These are phyloP conservation scores for Xanthoceras sorbifolium DNA, from an alignment of 345 rosid genomes.

Conservation along the genomic window DNA sequence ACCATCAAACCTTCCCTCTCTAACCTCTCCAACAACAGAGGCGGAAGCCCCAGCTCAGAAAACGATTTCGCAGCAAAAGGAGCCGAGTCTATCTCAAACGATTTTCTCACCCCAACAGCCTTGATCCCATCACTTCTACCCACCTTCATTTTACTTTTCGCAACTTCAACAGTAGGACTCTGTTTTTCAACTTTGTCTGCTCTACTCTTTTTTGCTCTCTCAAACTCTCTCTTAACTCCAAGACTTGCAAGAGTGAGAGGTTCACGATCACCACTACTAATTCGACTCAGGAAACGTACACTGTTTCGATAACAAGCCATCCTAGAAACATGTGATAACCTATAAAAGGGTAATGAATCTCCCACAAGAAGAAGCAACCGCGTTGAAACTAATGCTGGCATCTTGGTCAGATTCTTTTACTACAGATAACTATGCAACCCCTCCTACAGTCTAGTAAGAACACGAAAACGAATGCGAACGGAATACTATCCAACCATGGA, in stretches of 20 bases:
- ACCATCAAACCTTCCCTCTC: slow-evolving; percentile 65
- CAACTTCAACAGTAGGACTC: slow-evolving; percentile 28
- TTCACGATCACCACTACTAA: slow-evolving; percentile 36
- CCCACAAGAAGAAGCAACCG: slow-evolving; percentile 68
- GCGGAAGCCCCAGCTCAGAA: slow-evolving; percentile 85
- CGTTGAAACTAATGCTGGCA: slow-evolving; percentile 59
- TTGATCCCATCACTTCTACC: slow-evolving; percentile 30
- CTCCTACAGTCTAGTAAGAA: not conserved
- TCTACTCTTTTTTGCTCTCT: slow-evolving; percentile 23
- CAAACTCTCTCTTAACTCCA: slow-evolving; percentile 43
- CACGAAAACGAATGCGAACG: slow-evolving; percentile 13
- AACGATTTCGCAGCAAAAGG: slow-evolving; percentile 79
- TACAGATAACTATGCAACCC: slow-evolving; percentile 3
- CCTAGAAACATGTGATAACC: slow-evolving; percentile 44
- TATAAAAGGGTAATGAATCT: slow-evolving; percentile 46
- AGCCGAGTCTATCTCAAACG: slow-evolving; percentile 51
- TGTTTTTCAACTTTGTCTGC: slow-evolving; percentile 32
- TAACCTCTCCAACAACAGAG: slow-evolving; percentile 58
- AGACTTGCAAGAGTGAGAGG: slow-evolving; percentile 72
- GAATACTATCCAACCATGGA: slow-evolving; percentile 18
- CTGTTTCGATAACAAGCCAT: slow-evolving; percentile 36
- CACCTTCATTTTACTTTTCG: slow-evolving; percentile 40
- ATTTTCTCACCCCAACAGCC: slow-evolving; percentile 35
- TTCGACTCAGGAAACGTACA: slow-evolving; percentile 46
- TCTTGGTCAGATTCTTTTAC: slow-evolving; percentile 23